phyloP scores from a whole-genome alignment of 108 stramenopile genomes.

The Skeletonema tropicum region DNA sequence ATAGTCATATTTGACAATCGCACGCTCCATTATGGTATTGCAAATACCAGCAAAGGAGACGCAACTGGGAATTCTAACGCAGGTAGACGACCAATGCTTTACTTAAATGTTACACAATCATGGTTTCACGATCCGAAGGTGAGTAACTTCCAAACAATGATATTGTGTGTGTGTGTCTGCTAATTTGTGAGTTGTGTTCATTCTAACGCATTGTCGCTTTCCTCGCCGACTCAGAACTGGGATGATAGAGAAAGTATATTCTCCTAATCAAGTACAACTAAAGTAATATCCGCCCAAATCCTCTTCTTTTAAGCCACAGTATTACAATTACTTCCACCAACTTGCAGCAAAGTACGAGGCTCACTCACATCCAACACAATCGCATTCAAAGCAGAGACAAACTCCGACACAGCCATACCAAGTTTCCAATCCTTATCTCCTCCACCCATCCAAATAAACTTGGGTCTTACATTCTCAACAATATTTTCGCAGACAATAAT shows the following conservation, averaged over 20 bases:
- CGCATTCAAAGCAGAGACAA: conserved; percentile 48
- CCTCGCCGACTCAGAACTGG: conserved; percentile 26
- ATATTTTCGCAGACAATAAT: conserved; percentile 67
- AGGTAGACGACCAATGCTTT: conserved; percentile 72
- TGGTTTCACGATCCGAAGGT: conserved; percentile 91
- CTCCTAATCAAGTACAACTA: not conserved
- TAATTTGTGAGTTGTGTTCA: not conserved
- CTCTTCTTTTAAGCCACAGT: no score
- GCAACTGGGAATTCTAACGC: conserved; percentile 23
- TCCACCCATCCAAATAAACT: conserved; percentile 89
- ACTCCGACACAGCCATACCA: conserved; percentile 77
- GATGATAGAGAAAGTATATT: conserved; percentile 44
- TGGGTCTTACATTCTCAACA: conserved; percentile 33
- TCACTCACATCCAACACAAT: conserved; percentile 71
- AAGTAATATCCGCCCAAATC: not conserved
- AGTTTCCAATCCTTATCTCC: conserved; percentile 82
- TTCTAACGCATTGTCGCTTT: not conserved
- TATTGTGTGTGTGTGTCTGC: not conserved
- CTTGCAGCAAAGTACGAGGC: conserved; percentile 10
- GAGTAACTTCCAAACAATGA: no score
- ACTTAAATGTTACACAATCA: conserved; percentile 74
- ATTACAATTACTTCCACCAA: conserved; percentile 7
- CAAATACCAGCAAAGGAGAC: conserved; percentile 61
- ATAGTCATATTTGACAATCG: conserved; percentile 87
- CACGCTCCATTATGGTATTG: conserved; percentile 84